phyloP scores from a whole-genome alignment of 148 eudicot species.

The Rhododendron ovatum region DNA sequence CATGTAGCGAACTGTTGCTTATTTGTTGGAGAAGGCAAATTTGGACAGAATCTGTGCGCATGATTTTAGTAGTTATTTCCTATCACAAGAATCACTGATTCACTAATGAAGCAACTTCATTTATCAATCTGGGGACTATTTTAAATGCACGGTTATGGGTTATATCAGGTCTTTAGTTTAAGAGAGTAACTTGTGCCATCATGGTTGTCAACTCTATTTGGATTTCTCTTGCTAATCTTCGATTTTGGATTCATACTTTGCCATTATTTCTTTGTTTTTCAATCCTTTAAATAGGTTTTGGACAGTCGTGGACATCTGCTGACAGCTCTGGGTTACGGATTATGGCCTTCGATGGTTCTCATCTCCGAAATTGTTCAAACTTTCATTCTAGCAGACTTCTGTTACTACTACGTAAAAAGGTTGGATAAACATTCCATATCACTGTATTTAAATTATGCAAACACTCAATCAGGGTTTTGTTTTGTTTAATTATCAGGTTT shows the following conservation, averaged over 20 bases:
- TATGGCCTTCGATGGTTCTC: conserved; percentile 90
- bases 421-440: conserved; percentile 7
- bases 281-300: conserved; percentile 47
- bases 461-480: background rate
- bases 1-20: background rate
- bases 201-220: background rate
- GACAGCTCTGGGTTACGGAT: conserved; percentile 75
- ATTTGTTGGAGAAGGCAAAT: background rate
- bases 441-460: background rate
- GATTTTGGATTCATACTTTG: background rate
- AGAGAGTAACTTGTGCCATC: conserved; percentile 3
- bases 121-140: background rate
- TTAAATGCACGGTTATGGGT: background rate
- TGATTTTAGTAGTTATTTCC: background rate
- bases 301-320: conserved; percentile 82
- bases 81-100: background rate
- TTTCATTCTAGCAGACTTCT: conserved; percentile 90
- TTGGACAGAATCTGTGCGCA: background rate
- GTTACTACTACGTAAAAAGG: conserved; percentile 95
- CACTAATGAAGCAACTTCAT: background rate
- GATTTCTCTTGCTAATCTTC: background rate
- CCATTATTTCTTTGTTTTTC: background rate
- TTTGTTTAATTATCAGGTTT: background rate
- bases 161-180: background rate
- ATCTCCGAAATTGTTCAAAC: conserved; percentile 90